Evolutionary conservation across 208 protist species (phyloP).

Genomic region (Trichomonas gallinae): DNA sequence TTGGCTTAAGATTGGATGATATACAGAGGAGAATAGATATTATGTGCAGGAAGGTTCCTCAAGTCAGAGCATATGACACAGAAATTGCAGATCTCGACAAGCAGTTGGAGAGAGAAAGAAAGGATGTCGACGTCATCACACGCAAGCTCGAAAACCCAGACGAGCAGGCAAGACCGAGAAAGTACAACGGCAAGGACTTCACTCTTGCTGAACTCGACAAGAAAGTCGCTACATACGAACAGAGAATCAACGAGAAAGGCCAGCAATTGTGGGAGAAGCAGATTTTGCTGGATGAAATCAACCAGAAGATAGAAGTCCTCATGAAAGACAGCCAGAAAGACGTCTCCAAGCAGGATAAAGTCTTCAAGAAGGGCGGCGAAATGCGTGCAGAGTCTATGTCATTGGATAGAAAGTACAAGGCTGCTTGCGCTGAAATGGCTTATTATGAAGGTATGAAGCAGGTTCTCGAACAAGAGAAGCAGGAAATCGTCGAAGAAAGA

Average conservation of each 20-base stretch:
- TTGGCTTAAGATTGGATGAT: neutral
- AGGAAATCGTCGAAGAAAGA: neutral
- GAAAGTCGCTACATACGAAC: neutral
- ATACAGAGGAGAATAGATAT: neutral
- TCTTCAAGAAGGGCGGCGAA: neutral
- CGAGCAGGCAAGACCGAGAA: neutral
- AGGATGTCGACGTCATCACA: neutral
- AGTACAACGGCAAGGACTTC: neutral
- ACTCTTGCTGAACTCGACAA: neutral
- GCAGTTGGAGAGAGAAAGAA: neutral
- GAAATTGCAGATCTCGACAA: neutral
- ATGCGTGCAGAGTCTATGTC: neutral
- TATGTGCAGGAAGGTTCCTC: neutral
- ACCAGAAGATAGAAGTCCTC: neutral
- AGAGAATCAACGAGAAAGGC: neutral
- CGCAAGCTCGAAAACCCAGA: neutral
- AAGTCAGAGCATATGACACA: neutral
- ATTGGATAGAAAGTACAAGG: neutral
- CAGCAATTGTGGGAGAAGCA: slow-evolving; percentile 11
- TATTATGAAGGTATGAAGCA: neutral
- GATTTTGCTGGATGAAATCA: neutral
- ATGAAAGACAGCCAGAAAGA: neutral
- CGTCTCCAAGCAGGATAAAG: neutral
- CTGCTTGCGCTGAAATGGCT: neutral
- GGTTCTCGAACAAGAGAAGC: neutral